phyloP scores from a whole-genome alignment of 2,329 filamentous ascomycete genomes.

The Hymenoscyphus albidus region DNA sequence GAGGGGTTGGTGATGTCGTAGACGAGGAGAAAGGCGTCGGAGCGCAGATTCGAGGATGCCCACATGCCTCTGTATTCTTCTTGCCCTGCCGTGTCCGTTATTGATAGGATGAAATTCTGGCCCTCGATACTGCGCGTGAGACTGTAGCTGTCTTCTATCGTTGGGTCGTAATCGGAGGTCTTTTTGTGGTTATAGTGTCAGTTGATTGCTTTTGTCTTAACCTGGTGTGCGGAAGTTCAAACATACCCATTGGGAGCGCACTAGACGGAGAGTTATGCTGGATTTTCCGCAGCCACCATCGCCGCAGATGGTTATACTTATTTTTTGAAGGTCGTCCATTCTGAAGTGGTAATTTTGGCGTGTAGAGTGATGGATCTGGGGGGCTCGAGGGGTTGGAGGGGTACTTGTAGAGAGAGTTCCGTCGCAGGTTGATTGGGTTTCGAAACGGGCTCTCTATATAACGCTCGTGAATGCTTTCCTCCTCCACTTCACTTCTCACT shows the following conservation, averaged over 20 bases:
- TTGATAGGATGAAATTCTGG: slow-evolving; percentile 68
- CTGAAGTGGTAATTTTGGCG: not conserved
- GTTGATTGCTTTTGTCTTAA: too few relatives aligned
- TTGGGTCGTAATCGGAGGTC: slow-evolving; percentile 76
- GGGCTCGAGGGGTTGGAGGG: slow-evolving; percentile 2
- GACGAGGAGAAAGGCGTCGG: slow-evolving; percentile 80
- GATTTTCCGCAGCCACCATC: slow-evolving; percentile 84
- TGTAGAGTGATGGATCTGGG: not conserved
- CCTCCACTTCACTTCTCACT: not conserved
- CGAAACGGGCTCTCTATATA: not conserved
- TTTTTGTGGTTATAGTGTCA: too few relatives aligned
- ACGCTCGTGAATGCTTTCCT: not conserved
- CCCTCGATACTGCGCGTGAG: slow-evolving; percentile 78
- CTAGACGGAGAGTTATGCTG: slow-evolving; percentile 77
- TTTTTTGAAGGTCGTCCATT: slow-evolving; percentile 35
- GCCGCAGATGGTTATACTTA: slow-evolving; percentile 79
- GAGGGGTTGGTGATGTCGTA: slow-evolving; percentile 76
- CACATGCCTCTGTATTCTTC: slow-evolving; percentile 87
- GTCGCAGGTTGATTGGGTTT: not conserved
- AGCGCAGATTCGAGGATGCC: slow-evolving; percentile 72
- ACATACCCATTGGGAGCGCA: slow-evolving; percentile 66
- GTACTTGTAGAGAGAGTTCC: not conserved
- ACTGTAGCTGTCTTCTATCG: slow-evolving; percentile 80
- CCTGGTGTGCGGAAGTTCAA: too few relatives aligned
- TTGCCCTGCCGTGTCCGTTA: slow-evolving; percentile 85